Evolutionary conservation across 805 yeast genomes (phyloP).

Genomic region (Kregervanrija delftensis): DNA sequence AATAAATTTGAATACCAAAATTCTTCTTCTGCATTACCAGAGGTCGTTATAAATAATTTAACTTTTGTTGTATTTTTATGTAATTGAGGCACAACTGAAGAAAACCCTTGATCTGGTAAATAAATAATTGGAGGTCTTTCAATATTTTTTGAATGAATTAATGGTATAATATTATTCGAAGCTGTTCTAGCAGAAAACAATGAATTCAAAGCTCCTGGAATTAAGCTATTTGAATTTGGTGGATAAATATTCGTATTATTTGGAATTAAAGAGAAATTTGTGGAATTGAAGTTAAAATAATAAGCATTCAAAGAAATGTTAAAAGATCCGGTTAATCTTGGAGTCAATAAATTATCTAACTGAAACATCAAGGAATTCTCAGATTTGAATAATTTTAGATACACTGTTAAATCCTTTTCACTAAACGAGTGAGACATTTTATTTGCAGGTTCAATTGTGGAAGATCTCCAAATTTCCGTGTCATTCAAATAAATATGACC

Average conservation of each 20-base stretch:
- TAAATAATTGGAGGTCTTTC: slow-evolving; percentile 38
- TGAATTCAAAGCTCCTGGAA: slow-evolving; percentile 13
- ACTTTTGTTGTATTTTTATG: slow-evolving; percentile 53
- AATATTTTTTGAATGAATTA: slow-evolving; percentile 21
- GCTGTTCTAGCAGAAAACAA: slow-evolving; percentile 28
- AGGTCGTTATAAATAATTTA: slow-evolving; percentile 50
- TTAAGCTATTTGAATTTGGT: slow-evolving; percentile 8
- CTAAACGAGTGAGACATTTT: slow-evolving; percentile 38
- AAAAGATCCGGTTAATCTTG: slow-evolving; percentile 54
- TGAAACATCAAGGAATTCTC: slow-evolving; percentile 43
- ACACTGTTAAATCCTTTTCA: slow-evolving; percentile 60
- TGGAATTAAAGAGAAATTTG: slow-evolving; percentile 5
- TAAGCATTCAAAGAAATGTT: slow-evolving; percentile 42
- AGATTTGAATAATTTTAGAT: slow-evolving; percentile 40
- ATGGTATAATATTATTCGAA: slow-evolving; percentile 35
- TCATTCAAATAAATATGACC: slow-evolving; percentile 58
- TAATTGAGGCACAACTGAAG: slow-evolving; percentile 37
- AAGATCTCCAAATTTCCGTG: slow-evolving; percentile 73
- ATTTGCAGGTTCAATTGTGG: slow-evolving; percentile 75
- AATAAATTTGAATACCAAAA: slow-evolving; percentile 69
- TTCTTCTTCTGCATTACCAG: slow-evolving; percentile 78
- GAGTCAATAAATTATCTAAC: slow-evolving; percentile 56
- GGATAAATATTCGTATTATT: neutral
- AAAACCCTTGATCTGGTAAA: slow-evolving; percentile 35
- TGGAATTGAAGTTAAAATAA: slow-evolving; percentile 33